Percentiles rank a stretch among this genome's conserved stretches.
Conservation (phyloP, 345 rosid species). For the Isatis tinctoria region DNA sequence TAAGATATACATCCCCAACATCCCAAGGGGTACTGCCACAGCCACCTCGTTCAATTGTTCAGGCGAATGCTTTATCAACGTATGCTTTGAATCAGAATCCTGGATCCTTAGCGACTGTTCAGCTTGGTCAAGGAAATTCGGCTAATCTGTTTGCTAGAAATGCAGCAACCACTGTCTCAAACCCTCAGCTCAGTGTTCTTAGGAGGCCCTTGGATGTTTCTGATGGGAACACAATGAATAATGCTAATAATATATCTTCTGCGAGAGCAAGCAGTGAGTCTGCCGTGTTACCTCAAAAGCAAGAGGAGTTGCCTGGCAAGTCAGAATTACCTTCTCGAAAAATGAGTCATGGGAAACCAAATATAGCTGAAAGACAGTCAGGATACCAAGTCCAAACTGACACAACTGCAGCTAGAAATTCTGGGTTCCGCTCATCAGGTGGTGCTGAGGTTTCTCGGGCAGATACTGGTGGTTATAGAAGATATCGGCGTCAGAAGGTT, state of each 20-base stretch:
- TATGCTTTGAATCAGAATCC: constrained; percentile 51
- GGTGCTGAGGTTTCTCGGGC: constrained; percentile 47
- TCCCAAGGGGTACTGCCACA: constrained; percentile 70
- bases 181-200: constrained; percentile 44
- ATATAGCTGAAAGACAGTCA: constrained; percentile 38
- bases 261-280: constrained; percentile 35
- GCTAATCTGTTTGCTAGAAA: constrained; percentile 34
- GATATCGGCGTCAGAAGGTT: constrained; percentile 52
- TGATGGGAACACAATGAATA: constrained; percentile 37
- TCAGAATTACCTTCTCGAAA: constrained; percentile 32
- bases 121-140: constrained; percentile 40
- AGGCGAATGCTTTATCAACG: no score
- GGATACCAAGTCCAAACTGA: constrained; percentile 42
- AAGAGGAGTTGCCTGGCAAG: constrained; percentile 41
- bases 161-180: constrained; percentile 36
- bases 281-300: constrained; percentile 36
- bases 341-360: constrained; percentile 40
- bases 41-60: constrained; percentile 57
- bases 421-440: constrained; percentile 47
- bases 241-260: constrained; percentile 36
- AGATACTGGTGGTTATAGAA: constrained; percentile 62
- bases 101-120: constrained; percentile 40
- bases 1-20: constrained; percentile 71
- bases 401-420: constrained; percentile 45
- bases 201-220: constrained; percentile 44